Evolutionary conservation across 306 rosid genomes (phyloP).

Genomic region (Begonia fuchsioides): DNA sequence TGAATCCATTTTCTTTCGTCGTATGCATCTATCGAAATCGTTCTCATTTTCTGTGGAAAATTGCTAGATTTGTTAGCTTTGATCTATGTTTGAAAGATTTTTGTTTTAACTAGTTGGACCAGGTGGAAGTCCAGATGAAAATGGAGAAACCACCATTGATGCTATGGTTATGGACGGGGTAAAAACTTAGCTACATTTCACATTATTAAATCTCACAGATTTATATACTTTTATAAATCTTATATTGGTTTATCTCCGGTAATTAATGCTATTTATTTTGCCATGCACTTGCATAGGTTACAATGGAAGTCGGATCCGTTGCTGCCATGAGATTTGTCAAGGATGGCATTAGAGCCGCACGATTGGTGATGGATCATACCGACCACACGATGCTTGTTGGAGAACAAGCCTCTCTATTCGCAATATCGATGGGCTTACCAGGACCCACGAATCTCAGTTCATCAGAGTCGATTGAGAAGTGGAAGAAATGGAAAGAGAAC

Average conservation of each 20-base stretch:
- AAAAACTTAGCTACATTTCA: neutral
- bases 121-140: conserved; percentile 96
- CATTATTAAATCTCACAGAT: no score
- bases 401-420: conserved; percentile 74
- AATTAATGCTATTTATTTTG: conserved; percentile 25
- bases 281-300: conserved; percentile 61
- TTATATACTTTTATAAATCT: no score
- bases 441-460: conserved; percentile 85
- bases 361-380: conserved; percentile 66
- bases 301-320: conserved; percentile 97
- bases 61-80: no score
- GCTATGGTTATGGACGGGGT: conserved; percentile 95
- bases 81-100: neutral
- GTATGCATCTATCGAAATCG: no score
- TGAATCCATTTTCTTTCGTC: no score
- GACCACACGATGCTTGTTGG: conserved; percentile 83
- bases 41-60: no score
- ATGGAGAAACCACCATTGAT: conserved; percentile 89
- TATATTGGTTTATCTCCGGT: neutral
- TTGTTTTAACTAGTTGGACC: conserved; percentile 58
- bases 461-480: conserved; percentile 50
- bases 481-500: conserved; percentile 62
- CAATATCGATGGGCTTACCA: conserved; percentile 89
- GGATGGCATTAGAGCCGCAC: conserved; percentile 85
- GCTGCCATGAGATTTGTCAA: conserved; percentile 87